Percentiles rank a stretch among this genome's conserved stretches.
phyloP scores from a whole-genome alignment of 2,329 filamentous ascomycete species.

The Myriosclerotinia curreyana region DNA sequence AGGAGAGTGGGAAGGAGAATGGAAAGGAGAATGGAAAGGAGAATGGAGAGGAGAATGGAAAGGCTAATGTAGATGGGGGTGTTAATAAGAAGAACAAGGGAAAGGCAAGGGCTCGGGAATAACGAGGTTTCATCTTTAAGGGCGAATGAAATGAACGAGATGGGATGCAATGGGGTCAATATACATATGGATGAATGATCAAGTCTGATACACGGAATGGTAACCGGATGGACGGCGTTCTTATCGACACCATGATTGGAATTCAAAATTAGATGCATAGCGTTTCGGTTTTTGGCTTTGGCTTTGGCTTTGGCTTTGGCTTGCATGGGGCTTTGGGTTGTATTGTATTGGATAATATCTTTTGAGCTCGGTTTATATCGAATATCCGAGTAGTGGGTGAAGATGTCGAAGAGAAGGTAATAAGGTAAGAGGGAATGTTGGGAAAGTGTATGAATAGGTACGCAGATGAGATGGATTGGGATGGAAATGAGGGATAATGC shows the following conservation, averaged over 20 bases:
- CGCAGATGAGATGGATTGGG: neutral
- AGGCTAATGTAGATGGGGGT: no score
- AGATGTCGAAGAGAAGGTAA: no score
- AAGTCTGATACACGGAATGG: neutral
- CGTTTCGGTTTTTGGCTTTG: neutral
- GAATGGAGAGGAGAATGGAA: slow-evolving; percentile 18
- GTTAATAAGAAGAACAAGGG: neutral
- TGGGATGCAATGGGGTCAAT: neutral
- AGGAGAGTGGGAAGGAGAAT: slow-evolving; percentile 23
- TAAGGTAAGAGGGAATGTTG: neutral
- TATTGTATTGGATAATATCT: slow-evolving; percentile 1
- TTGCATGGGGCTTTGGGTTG: neutral
- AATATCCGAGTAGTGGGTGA: neutral
- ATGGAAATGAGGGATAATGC: neutral
- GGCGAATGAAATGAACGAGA: no score
- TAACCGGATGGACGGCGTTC: neutral
- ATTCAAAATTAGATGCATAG: slow-evolving; percentile 1
- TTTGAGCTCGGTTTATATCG: neutral
- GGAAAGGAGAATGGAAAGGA: slow-evolving; percentile 24
- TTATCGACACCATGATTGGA: neutral
- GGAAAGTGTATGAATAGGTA: neutral
- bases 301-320: neutral
- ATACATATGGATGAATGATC: neutral
- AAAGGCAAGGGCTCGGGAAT: slow-evolving; percentile 4
- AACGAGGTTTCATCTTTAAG: neutral